Evolutionary conservation across 257 asterid genomes (phyloP), one percentile per base, ranked within the genome.

Genomic region (Nicotiana paniculata): DNA sequence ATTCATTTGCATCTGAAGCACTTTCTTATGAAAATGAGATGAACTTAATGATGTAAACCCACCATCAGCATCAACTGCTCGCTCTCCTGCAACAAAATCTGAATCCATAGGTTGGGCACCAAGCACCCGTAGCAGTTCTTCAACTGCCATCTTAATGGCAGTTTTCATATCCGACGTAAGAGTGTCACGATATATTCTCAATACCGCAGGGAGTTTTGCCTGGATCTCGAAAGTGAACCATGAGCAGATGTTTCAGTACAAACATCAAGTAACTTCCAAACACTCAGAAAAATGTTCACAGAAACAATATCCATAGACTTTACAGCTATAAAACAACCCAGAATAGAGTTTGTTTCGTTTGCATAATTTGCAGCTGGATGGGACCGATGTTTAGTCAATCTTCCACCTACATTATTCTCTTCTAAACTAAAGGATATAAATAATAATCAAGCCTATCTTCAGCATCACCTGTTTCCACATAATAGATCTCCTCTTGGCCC

Each of bases 131-230:
- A 88, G 98, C 95, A 91, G 88, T 86, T 89, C 95, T 83, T 90
- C 85, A 85, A 96, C 97, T 51, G 97, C 91, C 65, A 86, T 86
- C 90, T 94, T 96, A 87, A 94, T 92, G 83, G 97, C 92, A 70
- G 90, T 90, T 88, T 94, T 96, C 91, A 96, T 87, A 82, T 96
- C 97, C 81, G 97, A 90, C 43, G 96, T 92, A 76, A 96, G 95
- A 63, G 97, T 90, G 82, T 96, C 99, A 39, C 97, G 92, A 84
- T 96, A 96, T 86, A 93, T 85, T 92, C 98, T 90, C 94, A 96
- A 90, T 69, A 93, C 98, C 82, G 96, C 91, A 33, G 99, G 99
- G 82, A 96, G 89, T 87, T 92, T 96, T 80, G 98, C 97, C 99
- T 94, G 92, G 85, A 90, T 88, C 82, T 32, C 59, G 81, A 79